Percentiles rank a stretch among this genome's conserved stretches.
Evolutionary conservation across 208 protist genomes (phyloP).

Genomic region (Acanthamoeba sp.): DNA sequence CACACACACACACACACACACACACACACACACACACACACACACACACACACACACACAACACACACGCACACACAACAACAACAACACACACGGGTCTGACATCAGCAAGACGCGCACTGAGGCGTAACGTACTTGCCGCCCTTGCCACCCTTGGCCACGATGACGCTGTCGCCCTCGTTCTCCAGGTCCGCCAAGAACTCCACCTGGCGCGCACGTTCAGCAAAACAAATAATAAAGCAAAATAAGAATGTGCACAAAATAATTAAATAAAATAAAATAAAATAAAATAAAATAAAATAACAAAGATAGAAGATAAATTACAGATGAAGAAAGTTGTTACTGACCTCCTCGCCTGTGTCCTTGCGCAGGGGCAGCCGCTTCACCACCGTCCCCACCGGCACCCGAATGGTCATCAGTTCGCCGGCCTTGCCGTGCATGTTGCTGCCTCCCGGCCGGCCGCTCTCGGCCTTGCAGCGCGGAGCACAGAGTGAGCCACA

Average conservation of each 20-base stretch:
- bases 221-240: too few species aligned
- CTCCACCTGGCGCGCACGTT: too few species aligned
- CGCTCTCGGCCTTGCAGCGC: background rate
- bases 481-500: too few species aligned
- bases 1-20: too few species aligned
- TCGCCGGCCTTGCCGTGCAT: background rate
- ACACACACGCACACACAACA: background rate
- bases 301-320: too few species aligned
- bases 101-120: too few species aligned
- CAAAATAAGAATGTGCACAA: too few species aligned
- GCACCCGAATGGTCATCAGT: background rate
- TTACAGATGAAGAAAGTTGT: background rate
- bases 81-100: too few species aligned
- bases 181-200: conserved; percentile 45
- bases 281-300: too few species aligned
- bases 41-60: background rate
- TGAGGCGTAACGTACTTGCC: too few species aligned
- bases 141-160: background rate
- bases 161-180: background rate
- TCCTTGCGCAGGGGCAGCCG: background rate
- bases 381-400: conserved; percentile 53
- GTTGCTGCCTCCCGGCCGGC: conserved; percentile 7
- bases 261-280: too few species aligned
- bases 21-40: too few species aligned
- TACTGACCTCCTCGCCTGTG: conserved; percentile 11